A percentile compares a stretch with the other conserved stretches of the same genome.
Conservation (phyloP, 2,329 filamentous ascomycete species). For the Penicillium janthinellum region DNA sequence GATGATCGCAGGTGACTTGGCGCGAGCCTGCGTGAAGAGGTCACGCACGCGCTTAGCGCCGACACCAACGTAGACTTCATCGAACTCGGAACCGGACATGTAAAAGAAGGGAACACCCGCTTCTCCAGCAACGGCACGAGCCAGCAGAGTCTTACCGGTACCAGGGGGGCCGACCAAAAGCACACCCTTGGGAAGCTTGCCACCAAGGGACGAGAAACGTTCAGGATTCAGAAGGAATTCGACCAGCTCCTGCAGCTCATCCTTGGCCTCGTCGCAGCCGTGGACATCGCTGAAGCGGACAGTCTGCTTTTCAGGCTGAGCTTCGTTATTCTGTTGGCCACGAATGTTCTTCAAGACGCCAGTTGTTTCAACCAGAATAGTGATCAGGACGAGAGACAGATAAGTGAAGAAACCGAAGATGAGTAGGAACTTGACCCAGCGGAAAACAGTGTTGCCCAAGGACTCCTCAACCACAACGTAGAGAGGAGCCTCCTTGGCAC, state of each 20-base stretch:
- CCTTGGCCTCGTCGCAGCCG: constrained; percentile 96
- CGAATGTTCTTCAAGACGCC: constrained; percentile 78
- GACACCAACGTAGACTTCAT: constrained; percentile 97
- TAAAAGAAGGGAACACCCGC: constrained; percentile 99
- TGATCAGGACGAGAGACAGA: constrained; percentile 74
- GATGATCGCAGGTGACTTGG: constrained; percentile 87
- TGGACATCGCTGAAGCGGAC: constrained; percentile 92
- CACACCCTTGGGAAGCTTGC: constrained; percentile 95
- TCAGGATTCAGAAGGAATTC: constrained; percentile 94
- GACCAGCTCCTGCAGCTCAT: constrained; percentile 94
- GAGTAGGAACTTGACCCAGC: constrained; percentile 85
- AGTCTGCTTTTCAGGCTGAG: constrained; percentile 88
- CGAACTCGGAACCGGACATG: constrained; percentile 99
- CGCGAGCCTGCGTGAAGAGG: constrained; percentile 78
- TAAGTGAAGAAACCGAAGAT: constrained; percentile 80
- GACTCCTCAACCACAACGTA: constrained; percentile 96
- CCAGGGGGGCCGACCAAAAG: constrained; percentile 92
- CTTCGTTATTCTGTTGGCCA: constrained; percentile 73
- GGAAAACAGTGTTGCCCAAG: constrained; percentile 74
- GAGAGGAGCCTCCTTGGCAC: constrained; percentile 79
- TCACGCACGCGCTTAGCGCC: constrained; percentile 95
- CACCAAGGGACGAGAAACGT: constrained; percentile 88
- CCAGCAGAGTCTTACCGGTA: constrained; percentile 95
- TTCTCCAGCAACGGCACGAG: constrained; percentile 92
- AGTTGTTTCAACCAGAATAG: constrained; percentile 78